These are phyloP conservation scores for Aspergillus haitiensis DNA, from an alignment of 495 filamentous ascomycete genomes.

Conservation along the genomic window DNA sequence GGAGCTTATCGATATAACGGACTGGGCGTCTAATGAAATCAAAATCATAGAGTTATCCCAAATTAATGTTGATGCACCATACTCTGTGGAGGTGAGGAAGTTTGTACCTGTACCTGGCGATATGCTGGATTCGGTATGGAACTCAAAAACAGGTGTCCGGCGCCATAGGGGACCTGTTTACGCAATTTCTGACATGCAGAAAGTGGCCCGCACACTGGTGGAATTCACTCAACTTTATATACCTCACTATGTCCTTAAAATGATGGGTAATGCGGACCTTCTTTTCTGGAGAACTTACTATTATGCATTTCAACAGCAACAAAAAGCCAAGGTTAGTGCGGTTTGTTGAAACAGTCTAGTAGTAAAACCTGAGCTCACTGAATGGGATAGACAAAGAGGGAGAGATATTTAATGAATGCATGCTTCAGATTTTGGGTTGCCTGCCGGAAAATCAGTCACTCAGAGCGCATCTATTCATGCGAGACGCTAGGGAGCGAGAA, in stretches of 20 bases:
- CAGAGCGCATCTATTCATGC: constrained; percentile 11
- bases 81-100: constrained; percentile 13
- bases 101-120: constrained; percentile 14
- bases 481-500: constrained; percentile 7
- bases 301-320: constrained; percentile 15
- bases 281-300: constrained; percentile 18
- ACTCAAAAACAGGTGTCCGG: constrained; percentile 1
- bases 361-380: constrained; percentile 9
- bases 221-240: constrained; percentile 12
- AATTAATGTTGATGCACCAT: constrained; percentile 14
- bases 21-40: constrained; percentile 15
- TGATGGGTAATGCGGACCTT: constrained; percentile 10
- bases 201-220: constrained; percentile 6
- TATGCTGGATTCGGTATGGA: constrained; percentile 17
- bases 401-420: constrained; percentile 12
- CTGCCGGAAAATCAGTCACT: constrained; percentile 17
- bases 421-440: constrained; percentile 19
- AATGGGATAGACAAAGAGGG: constrained; percentile 7
- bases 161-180: constrained; percentile 13
- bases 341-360: background rate
- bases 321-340: constrained; percentile 18
- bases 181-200: constrained; percentile 14
- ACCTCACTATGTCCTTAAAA: constrained; percentile 12
- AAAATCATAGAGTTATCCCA: constrained; percentile 17
- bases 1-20: constrained; percentile 18